Evolutionary conservation across 371 early-diverging fungal species (phyloP).

Genomic region (Dichotomocladium elegans): DNA sequence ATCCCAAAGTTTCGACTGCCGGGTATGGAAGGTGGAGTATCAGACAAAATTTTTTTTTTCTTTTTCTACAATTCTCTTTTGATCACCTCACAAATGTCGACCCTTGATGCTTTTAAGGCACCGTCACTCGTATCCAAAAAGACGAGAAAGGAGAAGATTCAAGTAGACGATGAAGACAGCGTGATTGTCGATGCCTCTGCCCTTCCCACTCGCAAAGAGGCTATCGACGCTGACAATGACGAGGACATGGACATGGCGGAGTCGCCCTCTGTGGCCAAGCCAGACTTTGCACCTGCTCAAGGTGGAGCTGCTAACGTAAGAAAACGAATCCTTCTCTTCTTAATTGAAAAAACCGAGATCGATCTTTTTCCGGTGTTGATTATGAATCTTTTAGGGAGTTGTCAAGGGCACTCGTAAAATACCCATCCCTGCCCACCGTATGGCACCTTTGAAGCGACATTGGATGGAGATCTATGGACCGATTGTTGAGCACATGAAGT

Average conservation of each 20-base stretch:
- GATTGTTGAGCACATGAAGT: conserved; percentile 95
- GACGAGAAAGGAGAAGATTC: conserved; percentile 30
- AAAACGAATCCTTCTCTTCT: too few species aligned
- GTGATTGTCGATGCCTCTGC: conserved; percentile 61
- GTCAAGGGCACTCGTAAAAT: conserved; percentile 70
- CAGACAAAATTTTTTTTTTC: conserved; percentile 6
- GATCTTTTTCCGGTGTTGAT: background rate
- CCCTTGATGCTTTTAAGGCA: conserved; percentile 52
- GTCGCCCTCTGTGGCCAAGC: conserved; percentile 32
- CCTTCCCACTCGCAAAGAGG: conserved; percentile 40
- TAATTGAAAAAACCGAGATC: conserved; percentile 26
- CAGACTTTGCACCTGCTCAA: conserved; percentile 39
- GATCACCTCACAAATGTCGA: conserved; percentile 31
- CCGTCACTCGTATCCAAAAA: conserved; percentile 52
- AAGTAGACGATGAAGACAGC: conserved; percentile 47
- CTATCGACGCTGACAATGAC: conserved; percentile 4
- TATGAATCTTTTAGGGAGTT: conserved; percentile 23
- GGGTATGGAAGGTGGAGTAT: too few species aligned
- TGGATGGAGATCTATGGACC: conserved; percentile 99
- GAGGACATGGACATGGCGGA: conserved; percentile 56
- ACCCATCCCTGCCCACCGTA: conserved; percentile 90
- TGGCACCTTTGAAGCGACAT: conserved; percentile 88
- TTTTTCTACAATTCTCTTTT: conserved; percentile 5
- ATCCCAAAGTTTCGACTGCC: too few species aligned
- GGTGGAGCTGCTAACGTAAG: conserved; percentile 28